These are phyloP conservation scores for Termitomyces sp. DNA, from an alignment of 768 basidiomycete genomes.

Conservation along the genomic window DNA sequence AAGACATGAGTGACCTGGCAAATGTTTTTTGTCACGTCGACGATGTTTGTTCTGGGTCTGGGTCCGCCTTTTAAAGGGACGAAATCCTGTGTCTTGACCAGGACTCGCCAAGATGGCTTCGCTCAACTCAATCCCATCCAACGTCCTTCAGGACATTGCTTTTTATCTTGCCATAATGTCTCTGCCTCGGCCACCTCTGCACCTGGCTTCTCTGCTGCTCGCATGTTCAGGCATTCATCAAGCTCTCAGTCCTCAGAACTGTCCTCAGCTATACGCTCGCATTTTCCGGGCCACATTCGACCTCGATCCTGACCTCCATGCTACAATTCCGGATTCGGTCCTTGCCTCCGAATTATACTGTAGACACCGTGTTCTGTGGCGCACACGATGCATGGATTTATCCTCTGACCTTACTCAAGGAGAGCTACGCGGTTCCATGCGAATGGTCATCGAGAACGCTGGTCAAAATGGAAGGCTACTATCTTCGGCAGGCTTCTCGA, in stretches of 20 bases:
- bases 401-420: slow-evolving; percentile 23
- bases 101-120: slow-evolving; percentile 29
- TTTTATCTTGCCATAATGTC: slow-evolving; percentile 36
- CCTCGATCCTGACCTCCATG: slow-evolving; percentile 20
- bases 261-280: slow-evolving; percentile 52
- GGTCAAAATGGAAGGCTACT: slow-evolving; percentile 43
- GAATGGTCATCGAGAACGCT: slow-evolving; percentile 58
- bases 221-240: slow-evolving; percentile 39
- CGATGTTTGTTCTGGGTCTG: neutral
- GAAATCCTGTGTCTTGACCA: neutral
- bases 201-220: slow-evolving; percentile 38
- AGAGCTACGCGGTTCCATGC: slow-evolving; percentile 53
- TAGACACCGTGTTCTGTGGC: slow-evolving; percentile 42
- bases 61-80: slow-evolving; percentile 1
- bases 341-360: slow-evolving; percentile 43
- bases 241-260: slow-evolving; percentile 32
- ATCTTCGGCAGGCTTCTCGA: slow-evolving; percentile 29
- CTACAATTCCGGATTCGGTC: slow-evolving; percentile 29
- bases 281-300: slow-evolving; percentile 51
- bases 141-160: slow-evolving; percentile 54
- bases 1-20: neutral
- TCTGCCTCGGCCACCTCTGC: slow-evolving; percentile 30
- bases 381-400: slow-evolving; percentile 34
- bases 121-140: slow-evolving; percentile 45
- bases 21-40: slow-evolving; percentile 2